phyloP scores from a whole-genome alignment of 2,329 filamentous ascomycete species.

The Rhytidhysteron rufulum region DNA sequence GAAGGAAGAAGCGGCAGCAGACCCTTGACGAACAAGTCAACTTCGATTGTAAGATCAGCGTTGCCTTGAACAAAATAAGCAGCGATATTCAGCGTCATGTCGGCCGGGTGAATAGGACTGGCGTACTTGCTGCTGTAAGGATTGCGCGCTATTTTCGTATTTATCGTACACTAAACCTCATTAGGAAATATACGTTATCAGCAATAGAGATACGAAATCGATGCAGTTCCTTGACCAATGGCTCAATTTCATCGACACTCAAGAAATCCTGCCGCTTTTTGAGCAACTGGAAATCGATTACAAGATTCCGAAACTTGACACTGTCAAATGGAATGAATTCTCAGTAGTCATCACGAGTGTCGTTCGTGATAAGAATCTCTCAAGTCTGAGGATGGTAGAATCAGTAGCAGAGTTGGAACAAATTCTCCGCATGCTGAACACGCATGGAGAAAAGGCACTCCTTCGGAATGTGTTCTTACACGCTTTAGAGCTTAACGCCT shows the following conservation, averaged over 20 bases:
- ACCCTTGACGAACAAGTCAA: slow-evolving; percentile 23
- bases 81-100: slow-evolving; percentile 34
- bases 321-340: slow-evolving; percentile 20
- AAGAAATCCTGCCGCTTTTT: slow-evolving; percentile 36
- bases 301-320: slow-evolving; percentile 21
- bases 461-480: slow-evolving; percentile 13
- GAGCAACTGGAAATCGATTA: slow-evolving; percentile 31
- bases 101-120: slow-evolving; percentile 34
- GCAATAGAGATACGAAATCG: slow-evolving; percentile 37
- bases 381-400: slow-evolving; percentile 9
- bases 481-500: slow-evolving; percentile 8
- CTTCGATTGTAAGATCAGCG: slow-evolving; percentile 31
- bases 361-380: slow-evolving; percentile 16
- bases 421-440: slow-evolving; percentile 16
- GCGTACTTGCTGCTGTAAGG: slow-evolving; percentile 37
- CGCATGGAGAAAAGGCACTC: slow-evolving; percentile 12
- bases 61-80: slow-evolving; percentile 40
- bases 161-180: slow-evolving; percentile 2
- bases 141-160: background rate
- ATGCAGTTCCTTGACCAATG: slow-evolving; percentile 38
- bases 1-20: slow-evolving; percentile 17
- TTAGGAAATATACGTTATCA: slow-evolving; percentile 43
- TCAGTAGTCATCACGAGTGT: slow-evolving; percentile 12
- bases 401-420: slow-evolving; percentile 13
- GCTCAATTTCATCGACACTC: slow-evolving; percentile 39